Conservation (phyloP, 2,329 filamentous ascomycete genomes). For the Botryotinia narcissicola region DNA sequence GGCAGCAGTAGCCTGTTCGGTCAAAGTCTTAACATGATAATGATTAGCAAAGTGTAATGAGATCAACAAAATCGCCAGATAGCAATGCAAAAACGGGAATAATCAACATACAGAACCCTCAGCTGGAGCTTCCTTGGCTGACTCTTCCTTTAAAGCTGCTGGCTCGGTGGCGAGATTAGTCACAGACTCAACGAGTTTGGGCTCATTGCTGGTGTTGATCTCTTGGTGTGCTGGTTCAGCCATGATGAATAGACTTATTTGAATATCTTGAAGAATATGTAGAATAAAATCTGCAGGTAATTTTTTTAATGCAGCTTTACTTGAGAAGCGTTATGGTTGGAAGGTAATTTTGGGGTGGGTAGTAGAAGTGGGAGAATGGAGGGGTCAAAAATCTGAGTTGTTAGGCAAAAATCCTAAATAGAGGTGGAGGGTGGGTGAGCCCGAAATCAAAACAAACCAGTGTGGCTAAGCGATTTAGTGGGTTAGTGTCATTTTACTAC, state of each 20-base stretch:
- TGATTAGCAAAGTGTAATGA: conserved; percentile 22
- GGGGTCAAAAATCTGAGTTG: conserved; percentile 21
- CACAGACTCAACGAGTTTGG: conserved; percentile 43
- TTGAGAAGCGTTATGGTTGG: conserved; percentile 15
- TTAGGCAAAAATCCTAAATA: conserved; percentile 16
- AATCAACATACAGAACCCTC: conserved; percentile 28
- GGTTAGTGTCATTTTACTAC: conserved; percentile 2
- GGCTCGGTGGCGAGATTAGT: conserved; percentile 45
- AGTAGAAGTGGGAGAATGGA: conserved; percentile 18
- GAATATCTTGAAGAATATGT: not conserved
- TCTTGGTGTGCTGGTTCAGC: conserved; percentile 41
- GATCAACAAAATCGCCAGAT: not conserved
- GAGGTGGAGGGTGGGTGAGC: not conserved
- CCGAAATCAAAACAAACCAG: conserved; percentile 16
- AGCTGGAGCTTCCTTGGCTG: conserved; percentile 28
- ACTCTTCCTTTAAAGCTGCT: conserved; percentile 26
- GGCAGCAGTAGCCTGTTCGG: conserved; percentile 39
- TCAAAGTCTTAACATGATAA: conserved; percentile 32
- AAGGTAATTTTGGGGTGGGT: conserved; percentile 17
- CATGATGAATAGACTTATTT: conserved; percentile 25
- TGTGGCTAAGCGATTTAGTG: conserved; percentile 13
- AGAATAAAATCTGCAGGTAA: conserved; percentile 9
- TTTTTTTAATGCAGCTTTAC: conserved; percentile 5
- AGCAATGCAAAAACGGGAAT: not conserved
- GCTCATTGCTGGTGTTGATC: conserved; percentile 40